Evolutionary conservation across 805 yeast genomes (phyloP), one percentile per base, ranked within the genome.

Genomic region (Schizosaccharomyces octosporus): DNA sequence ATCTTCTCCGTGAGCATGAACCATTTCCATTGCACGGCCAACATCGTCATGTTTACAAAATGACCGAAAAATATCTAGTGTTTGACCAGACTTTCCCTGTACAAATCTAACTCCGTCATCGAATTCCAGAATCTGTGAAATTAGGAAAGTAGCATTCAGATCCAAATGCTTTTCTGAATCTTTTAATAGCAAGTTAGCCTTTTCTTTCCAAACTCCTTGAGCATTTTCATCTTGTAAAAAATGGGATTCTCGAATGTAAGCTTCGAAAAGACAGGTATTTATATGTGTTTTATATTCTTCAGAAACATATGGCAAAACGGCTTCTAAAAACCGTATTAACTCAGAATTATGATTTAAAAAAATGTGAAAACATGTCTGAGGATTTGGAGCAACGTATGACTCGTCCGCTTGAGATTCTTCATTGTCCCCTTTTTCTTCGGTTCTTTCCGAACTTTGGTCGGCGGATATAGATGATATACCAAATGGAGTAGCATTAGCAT

Each of bases 241-340:
- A 13, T 71, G 72, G 0, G 85, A 79, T 63, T 85, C 70, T 0
- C 82, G 75, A 48, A 89, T 72, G 66, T 90, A 93, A 75, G 87
- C 75, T 67, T 90, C 97, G 67, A 82, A 85, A 48, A 90, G 74
- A 0, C 97, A 87, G 2, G 85, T 80, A 59, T 84, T 94, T 61
- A 78, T 41, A 17, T 41, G 45, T 41, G 55, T 24, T 39, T 21
- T 27, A 13, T 21, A 19, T 62, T 77, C 78, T 62, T 83, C 88
- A 68, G 85, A 85, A 6, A 54, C 32, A 21, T 27, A n/a, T 9
- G 48, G 48, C 19, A 88, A 72, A 66, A 95, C 87, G 0, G 97
- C 97, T 69, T 93, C 98, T 62, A 93, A 71, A 64, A 93, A 93
- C 6, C 86, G 85, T 31, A 89, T 93, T 75, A 93, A 90, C 68